Evolutionary conservation across 208 protist genomes (phyloP).

Genomic region (Leishmania lainsoni): DNA sequence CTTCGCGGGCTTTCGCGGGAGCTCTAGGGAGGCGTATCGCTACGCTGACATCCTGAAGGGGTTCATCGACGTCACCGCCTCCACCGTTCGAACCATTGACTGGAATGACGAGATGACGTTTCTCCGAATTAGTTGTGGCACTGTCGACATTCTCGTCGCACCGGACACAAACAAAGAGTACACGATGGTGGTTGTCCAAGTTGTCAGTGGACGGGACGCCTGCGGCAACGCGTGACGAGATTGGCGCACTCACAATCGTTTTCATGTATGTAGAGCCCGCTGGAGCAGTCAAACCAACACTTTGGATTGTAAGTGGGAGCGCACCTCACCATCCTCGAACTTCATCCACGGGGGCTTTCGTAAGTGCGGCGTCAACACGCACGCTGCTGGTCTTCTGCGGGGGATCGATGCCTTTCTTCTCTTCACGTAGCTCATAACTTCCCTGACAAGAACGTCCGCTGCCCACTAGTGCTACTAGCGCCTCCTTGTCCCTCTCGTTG

Average conservation of each 20-base stretch:
- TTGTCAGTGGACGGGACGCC: conserved; percentile 29
- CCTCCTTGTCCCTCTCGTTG: neutral
- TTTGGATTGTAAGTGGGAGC: neutral
- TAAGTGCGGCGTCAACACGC: neutral
- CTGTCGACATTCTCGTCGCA: conserved; percentile 76
- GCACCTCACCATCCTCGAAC: neutral
- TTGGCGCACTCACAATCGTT: neutral
- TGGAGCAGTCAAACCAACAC: neutral
- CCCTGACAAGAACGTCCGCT: neutral
- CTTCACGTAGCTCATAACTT: too few relatives aligned
- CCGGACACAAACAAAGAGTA: conserved; percentile 82
- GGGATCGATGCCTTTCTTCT: neutral
- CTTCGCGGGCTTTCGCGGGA: conserved; percentile 61
- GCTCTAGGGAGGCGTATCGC: conserved; percentile 39
- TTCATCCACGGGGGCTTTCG: neutral
- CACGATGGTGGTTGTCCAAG: conserved; percentile 78
- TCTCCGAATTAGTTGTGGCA: conserved; percentile 68
- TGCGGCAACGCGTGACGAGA: neutral
- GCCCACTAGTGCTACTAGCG: neutral
- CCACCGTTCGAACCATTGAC: conserved; percentile 80
- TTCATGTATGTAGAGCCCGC: conserved; percentile 6
- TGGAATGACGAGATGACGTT: conserved; percentile 83
- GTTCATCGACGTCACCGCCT: conserved; percentile 68
- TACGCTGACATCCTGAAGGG: conserved; percentile 71
- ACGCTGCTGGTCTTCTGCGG: neutral